Base-by-base conservation (phyloP, 352 stramenopile genomes). In the Phytophthora kernoviae region DNA sequence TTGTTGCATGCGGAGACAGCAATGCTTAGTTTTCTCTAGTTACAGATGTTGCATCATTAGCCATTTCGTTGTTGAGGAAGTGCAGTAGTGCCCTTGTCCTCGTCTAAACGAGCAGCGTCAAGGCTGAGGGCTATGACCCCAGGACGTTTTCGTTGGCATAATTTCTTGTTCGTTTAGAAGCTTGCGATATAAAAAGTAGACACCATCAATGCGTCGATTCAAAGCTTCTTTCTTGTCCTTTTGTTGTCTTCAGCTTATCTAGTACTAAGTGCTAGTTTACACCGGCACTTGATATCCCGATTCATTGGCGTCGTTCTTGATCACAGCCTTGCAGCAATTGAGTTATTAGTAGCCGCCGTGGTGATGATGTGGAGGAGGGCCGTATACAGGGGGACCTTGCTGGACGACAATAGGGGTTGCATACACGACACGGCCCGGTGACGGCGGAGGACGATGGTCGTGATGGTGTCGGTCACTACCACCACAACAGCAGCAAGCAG, bases 321-420 rank as follows among this genome's bases (percentile, higher is more conserved):
- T 18, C 10, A 14, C 11, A 14, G 33, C 12, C 9, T 5, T 40
- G 10, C 2, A 43, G 11, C 37, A 14, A 43, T 21, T 17, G 24
- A 30, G 3, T 61, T 62, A 70, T 39, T 66, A 72, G 34, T 62
- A 58, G 12, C 52, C 52, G 18, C 40, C 50, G 27, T 68, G 58
- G 49, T 47, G 18, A 21, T 56, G 49, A 17, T 47, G 50, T 4
- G 44, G 9, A 22, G 21, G 52, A 10, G 26, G 53, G 3, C 30
- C 42, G 17, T 36, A 45, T 5, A 48, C 58, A 4, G 65, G 59
- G 2, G 65, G 65, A 2, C 49, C 44, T 36, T 55, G 58, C 11
- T 63, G 59, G 20, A 73, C 59, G 17, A 61, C 33, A 11, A 73
- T 55, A 14, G 65, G 65, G 26, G 70, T 36, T 54, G 69, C 60